A percentile compares a stretch with the other conserved stretches of the same genome.
Evolutionary conservation across 2,329 filamentous ascomycete genomes (phyloP).

Genomic region (Alternaria ethzedia): DNA sequence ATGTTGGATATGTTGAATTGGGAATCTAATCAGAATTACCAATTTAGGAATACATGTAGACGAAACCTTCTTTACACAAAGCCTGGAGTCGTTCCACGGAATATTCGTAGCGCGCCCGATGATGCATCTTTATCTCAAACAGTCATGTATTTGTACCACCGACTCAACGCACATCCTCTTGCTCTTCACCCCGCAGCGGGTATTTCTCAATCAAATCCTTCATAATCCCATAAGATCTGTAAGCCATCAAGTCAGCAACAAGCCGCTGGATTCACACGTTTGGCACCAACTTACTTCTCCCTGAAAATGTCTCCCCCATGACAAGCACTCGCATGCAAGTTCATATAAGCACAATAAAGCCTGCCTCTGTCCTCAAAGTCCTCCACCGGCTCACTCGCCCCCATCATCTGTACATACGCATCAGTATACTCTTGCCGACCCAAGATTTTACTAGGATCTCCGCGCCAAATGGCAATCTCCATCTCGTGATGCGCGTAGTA

Average conservation of each 20-base stretch:
- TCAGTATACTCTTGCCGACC: neutral
- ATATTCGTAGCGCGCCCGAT: too few species aligned
- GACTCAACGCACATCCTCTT: neutral
- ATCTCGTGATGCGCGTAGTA: neutral
- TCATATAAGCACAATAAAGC: neutral
- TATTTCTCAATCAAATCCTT: neutral
- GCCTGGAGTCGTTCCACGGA: too few species aligned
- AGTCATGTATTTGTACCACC: too few species aligned
- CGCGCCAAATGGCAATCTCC: neutral
- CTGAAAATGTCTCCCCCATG: neutral
- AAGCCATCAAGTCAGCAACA: neutral
- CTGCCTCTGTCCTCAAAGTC: neutral
- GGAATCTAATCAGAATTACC: too few species aligned
- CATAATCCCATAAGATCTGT: neutral
- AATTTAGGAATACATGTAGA: too few species aligned
- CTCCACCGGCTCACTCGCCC: neutral
- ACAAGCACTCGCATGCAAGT: neutral
- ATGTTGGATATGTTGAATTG: neutral
- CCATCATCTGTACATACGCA: neutral
- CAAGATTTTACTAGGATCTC: neutral
- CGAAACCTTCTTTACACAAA: too few species aligned
- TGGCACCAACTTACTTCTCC: neutral
- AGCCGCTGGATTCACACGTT: neutral
- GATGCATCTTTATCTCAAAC: too few species aligned
- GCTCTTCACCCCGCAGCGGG: neutral